Evolutionary conservation across 2,329 filamentous ascomycete genomes (phyloP).

Genomic region (Nakataea oryzae): DNA sequence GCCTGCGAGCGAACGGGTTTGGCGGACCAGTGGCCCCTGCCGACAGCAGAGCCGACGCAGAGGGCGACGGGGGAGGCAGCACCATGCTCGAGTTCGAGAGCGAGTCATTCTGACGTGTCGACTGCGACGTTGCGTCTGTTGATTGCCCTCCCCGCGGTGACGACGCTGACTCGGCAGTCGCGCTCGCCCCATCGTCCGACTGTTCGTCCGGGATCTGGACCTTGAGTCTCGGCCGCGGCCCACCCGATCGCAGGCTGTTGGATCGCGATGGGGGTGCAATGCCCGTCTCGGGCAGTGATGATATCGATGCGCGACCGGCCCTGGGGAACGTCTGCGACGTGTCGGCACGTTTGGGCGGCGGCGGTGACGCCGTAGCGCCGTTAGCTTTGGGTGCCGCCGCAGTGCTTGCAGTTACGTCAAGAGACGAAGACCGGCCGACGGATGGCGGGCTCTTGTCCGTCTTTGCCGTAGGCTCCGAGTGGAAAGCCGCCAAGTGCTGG

Average conservation of each 20-base stretch:
- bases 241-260: conserved; percentile 62
- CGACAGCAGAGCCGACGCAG: conserved; percentile 72
- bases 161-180: conserved; percentile 61
- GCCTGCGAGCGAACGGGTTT: conserved; percentile 76
- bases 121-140: conserved; percentile 47
- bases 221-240: conserved; percentile 69
- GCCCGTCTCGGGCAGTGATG: conserved; percentile 52
- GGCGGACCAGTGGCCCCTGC: conserved; percentile 87
- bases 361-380: conserved; percentile 38
- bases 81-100: conserved; percentile 64
- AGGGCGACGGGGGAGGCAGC: conserved; percentile 86
- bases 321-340: conserved; percentile 33
- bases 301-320: conserved; percentile 35
- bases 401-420: background rate
- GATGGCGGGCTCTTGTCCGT: conserved; percentile 17
- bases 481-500: conserved; percentile 65
- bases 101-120: conserved; percentile 29
- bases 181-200: conserved; percentile 59
- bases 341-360: conserved; percentile 38
- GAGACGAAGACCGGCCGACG: conserved; percentile 1
- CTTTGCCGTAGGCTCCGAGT: conserved; percentile 36
- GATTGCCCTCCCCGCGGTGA: conserved; percentile 40
- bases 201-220: conserved; percentile 92
- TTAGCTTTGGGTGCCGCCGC: conserved; percentile 11
- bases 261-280: conserved; percentile 65